Evolutionary conservation across 345 rosid genomes (phyloP).

Genomic region (Boechera retrofracta): DNA sequence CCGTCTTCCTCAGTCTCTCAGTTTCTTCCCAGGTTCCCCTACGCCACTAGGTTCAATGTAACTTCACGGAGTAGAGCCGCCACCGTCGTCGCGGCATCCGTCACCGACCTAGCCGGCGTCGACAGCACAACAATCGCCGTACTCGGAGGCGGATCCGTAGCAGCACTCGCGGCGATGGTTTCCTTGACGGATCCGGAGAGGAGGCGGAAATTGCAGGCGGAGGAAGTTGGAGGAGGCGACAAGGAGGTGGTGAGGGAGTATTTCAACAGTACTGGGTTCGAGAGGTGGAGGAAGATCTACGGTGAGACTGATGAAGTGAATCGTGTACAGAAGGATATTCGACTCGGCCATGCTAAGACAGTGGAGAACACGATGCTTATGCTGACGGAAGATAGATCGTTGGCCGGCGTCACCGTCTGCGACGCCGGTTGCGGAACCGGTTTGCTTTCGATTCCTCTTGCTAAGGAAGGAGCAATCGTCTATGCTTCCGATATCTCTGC

Average conservation of each 20-base stretch:
- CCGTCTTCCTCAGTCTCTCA: slow-evolving; percentile 52
- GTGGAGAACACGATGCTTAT: slow-evolving; percentile 78
- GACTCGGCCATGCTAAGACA: slow-evolving; percentile 85
- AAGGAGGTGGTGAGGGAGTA: slow-evolving; percentile 94
- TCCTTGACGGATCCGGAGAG: slow-evolving; percentile 82
- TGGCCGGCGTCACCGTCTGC: slow-evolving; percentile 79
- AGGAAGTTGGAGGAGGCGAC: slow-evolving; percentile 90
- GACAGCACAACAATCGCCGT: slow-evolving; percentile 74
- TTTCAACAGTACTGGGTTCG: slow-evolving; percentile 86
- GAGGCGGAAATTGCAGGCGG: slow-evolving; percentile 82
- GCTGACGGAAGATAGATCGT: slow-evolving; percentile 74
- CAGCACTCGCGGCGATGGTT: slow-evolving; percentile 80
- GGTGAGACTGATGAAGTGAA: slow-evolving; percentile 92
- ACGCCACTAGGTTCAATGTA: slow-evolving; percentile 38
- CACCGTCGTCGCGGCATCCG: slow-evolving; percentile 54
- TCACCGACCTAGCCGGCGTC: slow-evolving; percentile 50
- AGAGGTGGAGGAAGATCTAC: slow-evolving; percentile 94
- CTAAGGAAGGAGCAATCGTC: slow-evolving; percentile 86
- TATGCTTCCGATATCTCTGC: slow-evolving; percentile 91
- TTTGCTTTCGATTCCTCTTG: slow-evolving; percentile 73
- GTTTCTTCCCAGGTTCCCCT: slow-evolving; percentile 42
- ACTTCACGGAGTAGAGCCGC: slow-evolving; percentile 35
- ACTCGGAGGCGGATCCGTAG: slow-evolving; percentile 83
- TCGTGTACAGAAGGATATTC: slow-evolving; percentile 76
- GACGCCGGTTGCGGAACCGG: slow-evolving; percentile 98